phyloP scores from a whole-genome alignment of 2,329 filamentous ascomycete genomes.

The Chrysoporthe puriensis region DNA sequence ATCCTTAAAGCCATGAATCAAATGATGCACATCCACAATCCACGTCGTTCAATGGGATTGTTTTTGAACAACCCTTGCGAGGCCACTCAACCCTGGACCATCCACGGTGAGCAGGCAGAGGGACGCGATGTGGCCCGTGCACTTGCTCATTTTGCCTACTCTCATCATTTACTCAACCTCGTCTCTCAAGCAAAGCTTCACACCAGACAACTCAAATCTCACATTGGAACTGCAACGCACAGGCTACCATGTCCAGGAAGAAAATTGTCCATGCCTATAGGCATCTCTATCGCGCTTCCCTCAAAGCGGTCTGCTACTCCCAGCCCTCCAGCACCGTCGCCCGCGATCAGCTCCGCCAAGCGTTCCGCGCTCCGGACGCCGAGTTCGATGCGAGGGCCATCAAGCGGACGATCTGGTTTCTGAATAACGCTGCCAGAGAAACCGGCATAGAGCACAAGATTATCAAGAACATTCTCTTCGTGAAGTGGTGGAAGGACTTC shows the following conservation, averaged over 20 bases:
- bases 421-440: conserved; percentile 65
- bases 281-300: conserved; percentile 65
- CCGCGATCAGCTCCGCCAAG: conserved; percentile 61
- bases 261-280: conserved; percentile 70
- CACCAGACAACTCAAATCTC: not conserved
- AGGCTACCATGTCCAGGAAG: conserved; percentile 38
- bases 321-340: conserved; percentile 67
- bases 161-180: not conserved
- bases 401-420: conserved; percentile 70
- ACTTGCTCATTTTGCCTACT: not conserved
- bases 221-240: not conserved
- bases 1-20: not conserved
- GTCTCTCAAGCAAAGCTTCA: not conserved
- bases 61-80: not conserved
- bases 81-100: not conserved
- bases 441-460: conserved; percentile 73
- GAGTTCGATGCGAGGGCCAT: conserved; percentile 56
- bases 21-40: not conserved
- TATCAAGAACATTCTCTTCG: conserved; percentile 65
- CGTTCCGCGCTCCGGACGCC: conserved; percentile 57
- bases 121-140: conserved; percentile 8
- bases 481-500: conserved; percentile 31
- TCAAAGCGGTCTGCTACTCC: conserved; percentile 74
- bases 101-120: not conserved
- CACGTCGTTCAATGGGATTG: not conserved